A percentile compares a stretch with the other conserved stretches of the same genome.
These are phyloP conservation scores for Posidonia australis DNA, from an alignment of 106 monocot species.

Conservation along the genomic window DNA sequence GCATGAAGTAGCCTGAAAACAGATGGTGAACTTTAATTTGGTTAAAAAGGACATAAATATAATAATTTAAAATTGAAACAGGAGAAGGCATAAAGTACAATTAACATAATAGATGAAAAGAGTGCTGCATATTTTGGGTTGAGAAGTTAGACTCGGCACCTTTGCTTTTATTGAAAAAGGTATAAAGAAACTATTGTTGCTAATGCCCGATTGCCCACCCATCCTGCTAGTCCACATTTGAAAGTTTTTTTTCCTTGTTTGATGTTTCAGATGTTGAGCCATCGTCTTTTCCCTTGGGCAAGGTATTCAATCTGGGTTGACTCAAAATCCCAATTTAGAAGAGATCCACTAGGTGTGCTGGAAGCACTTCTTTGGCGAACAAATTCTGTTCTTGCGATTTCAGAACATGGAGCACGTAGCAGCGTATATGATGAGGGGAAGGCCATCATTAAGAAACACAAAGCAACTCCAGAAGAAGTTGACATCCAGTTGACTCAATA, in stretches of 20 bases:
- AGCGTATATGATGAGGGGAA: conserved; percentile 75
- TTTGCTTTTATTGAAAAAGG: too few relatives aligned
- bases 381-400: conserved; percentile 67
- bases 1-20: too few relatives aligned
- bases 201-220: not conserved
- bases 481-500: conserved; percentile 64
- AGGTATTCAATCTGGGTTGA: conserved; percentile 97
- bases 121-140: too few relatives aligned
- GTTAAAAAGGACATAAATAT: too few relatives aligned
- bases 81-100: too few relatives aligned
- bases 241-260: not conserved
- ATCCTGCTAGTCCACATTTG: not conserved
- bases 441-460: conserved; percentile 74
- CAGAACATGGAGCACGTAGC: conserved; percentile 90
- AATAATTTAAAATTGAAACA: too few relatives aligned
- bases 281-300: conserved; percentile 83
- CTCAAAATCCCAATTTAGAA: conserved; percentile 84
- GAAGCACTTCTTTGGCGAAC: conserved; percentile 91
- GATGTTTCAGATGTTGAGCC: conserved; percentile 63
- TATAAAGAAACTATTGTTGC: too few relatives aligned
- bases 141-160: too few relatives aligned
- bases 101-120: too few relatives aligned
- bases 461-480: conserved; percentile 89
- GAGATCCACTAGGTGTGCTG: conserved; percentile 82
- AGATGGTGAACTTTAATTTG: too few relatives aligned